Evolutionary conservation across 805 yeast species (phyloP).

Genomic region (Pichia deserticola): DNA sequence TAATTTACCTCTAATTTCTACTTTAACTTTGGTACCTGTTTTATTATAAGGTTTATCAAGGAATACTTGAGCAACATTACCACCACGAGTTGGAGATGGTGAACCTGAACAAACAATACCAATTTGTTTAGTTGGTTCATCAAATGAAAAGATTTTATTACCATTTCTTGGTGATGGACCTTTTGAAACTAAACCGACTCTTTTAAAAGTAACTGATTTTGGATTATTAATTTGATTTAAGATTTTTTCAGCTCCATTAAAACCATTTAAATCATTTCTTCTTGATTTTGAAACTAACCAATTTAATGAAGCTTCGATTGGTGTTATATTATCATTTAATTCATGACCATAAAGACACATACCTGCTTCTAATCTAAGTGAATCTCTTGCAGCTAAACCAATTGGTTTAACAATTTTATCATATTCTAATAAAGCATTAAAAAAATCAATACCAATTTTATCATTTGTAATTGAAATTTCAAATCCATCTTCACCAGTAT

Average conservation of each 20-base stretch:
- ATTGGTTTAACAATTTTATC: conserved; percentile 65
- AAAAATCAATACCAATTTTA: conserved; percentile 50
- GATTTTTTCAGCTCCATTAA: conserved; percentile 73
- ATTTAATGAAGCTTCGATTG: conserved; percentile 79
- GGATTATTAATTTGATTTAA: conserved; percentile 57
- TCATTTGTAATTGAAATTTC: conserved; percentile 71
- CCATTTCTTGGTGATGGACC: conserved; percentile 95
- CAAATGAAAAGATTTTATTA: conserved; percentile 49
- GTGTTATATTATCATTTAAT: conserved; percentile 69
- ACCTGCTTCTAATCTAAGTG: conserved; percentile 93
- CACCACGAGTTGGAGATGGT: conserved; percentile 53
- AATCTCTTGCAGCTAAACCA: conserved; percentile 97
- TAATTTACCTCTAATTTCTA: conserved; percentile 77
- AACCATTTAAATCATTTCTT: conserved; percentile 40
- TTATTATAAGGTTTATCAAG: conserved; percentile 65
- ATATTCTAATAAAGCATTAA: conserved; percentile 45
- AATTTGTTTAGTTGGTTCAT: conserved; percentile 45
- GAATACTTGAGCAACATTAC: conserved; percentile 89
- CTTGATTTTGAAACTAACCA: conserved; percentile 87
- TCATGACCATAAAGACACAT: conserved; percentile 97
- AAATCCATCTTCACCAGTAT: conserved; percentile 98
- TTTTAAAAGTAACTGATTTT: conserved; percentile 49
- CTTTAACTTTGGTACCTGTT: conserved; percentile 61
- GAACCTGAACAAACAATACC: conserved; percentile 54
- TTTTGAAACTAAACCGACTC: conserved; percentile 68